Evolutionary conservation across 306 rosid genomes (phyloP).

Genomic region (Argentina anserina): DNA sequence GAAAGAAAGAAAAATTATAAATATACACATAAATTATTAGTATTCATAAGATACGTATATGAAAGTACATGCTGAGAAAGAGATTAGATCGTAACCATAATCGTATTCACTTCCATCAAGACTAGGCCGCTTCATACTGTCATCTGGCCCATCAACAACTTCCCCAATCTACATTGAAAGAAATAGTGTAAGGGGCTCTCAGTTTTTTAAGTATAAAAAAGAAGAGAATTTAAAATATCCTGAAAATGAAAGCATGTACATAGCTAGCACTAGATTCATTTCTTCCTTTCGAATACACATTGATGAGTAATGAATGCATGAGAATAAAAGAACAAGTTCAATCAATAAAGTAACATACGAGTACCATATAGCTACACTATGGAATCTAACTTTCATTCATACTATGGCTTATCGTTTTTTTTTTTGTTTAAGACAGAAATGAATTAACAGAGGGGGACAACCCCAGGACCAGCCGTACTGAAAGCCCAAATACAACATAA

Average conservation of each 20-base stretch:
- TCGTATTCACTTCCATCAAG: conserved; percentile 80
- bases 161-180: conserved; percentile 67
- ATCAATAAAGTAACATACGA: neutral
- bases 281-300: neutral
- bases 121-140: conserved; percentile 45
- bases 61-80: conserved; percentile 14
- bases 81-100: conserved; percentile 53
- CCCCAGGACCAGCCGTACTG: no score
- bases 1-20: no score
- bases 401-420: no score
- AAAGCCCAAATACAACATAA: no score
- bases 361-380: neutral
- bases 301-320: neutral
- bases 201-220: neutral
- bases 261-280: neutral
- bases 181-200: neutral
- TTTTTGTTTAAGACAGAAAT: no score
- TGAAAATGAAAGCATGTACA: neutral
- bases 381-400: neutral
- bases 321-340: neutral
- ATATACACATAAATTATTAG: conserved; percentile 19
- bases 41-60: conserved; percentile 15
- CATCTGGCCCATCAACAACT: conserved; percentile 98
- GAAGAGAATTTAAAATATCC: no score
- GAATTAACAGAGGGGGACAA: no score